Evolutionary conservation across 176 grass and related monocot genomes (phyloP), one percentile per base, ranked within the genome.

Genomic region (Carex parvula): DNA sequence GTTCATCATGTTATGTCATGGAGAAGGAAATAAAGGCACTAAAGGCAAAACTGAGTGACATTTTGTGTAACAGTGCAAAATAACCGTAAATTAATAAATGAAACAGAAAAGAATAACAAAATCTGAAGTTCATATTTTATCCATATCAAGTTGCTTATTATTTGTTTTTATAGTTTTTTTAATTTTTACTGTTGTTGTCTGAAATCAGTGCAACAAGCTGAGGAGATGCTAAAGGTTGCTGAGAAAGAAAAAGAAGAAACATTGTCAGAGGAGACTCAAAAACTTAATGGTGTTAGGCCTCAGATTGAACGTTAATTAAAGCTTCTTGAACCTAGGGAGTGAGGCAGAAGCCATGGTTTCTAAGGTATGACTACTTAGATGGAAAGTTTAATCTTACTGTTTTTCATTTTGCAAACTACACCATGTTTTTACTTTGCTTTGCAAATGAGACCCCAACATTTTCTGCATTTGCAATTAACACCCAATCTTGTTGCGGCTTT

Each of bases 21-120:
- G 95, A 98, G 86, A 98, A 94, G 86, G 91, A 94, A 80, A 84
- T 91, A 13, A 98, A 98, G 86, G 76, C 87, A 75, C 63, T 84
- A 15, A 94, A 89, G 82, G 82, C 83, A 69, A 93, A 94, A 79
- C 83, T 93, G 70, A 87, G 64, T 79, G 26, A 26, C 26, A 26
- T 26, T 26, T 26, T 26, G 14, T 8, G 72, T 4, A 30, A 78
- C 6, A 3, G 0, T 54, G 39, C 14, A 78, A 78, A n/a, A 78
- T 22, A 54, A 17, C 64, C 12, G 4, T 18, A 78, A 53, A 78
- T 13, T 13, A 52, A 52, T 16, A 52, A 52, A 41, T 83, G 30
- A 62, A 59, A 82, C 12, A 13, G 16, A 70, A 46, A 69, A 57
- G 8, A 32, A 53, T 57, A 5, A 71, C 62, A 58, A 35, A 3